Base-by-base conservation (phyloP, 345 rosid species). In the Rubroshorea leprosula region DNA sequence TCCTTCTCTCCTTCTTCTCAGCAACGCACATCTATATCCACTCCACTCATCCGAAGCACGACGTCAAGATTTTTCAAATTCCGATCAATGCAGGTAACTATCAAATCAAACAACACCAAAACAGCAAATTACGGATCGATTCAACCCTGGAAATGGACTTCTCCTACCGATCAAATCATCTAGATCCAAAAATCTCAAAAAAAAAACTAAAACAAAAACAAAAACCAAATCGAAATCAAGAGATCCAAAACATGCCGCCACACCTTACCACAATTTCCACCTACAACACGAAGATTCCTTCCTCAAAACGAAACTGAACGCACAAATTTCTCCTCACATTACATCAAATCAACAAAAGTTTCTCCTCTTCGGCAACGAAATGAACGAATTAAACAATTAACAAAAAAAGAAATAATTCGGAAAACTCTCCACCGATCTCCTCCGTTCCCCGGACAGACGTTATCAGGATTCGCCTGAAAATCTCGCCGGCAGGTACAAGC, bases 1-100 rank as follows among this genome's bases (percentile, higher is more conserved):
- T 73, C 75, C 71, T 71, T 14, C 60, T 71, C 59, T 66, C 80
- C 55, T 55, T 52, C 59, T 27, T 65, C 26, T 74, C 86, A 60
- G 69, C 49, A 51, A 70, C 74, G 70, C 92, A 80, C 86, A 74
- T 78, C 54, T 64, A 54, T 35, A 51, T 57, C 17, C 74, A 43
- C 31, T 29, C 62, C 19, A 58, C 29, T 44, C 54, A 39, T 44
- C 51, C 15, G 17, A 18, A 16, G 14, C 49, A 60, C 29, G 31
- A 5, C 46, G 5, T 25, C 15, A 1, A 20, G 29, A 5, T 27
- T 19, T 55, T 26, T 20, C 51, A 29, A 46, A 45, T 11, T 66
- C 44, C 9, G 21, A 59, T 48, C 74, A 79, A 75, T 79, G 77
- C 23, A 65, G 65, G 71, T 69, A 8, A 27, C 19, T 29, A 51